Base-by-base conservation (phyloP, 345 rosid species). In the Camelina neglecta region DNA sequence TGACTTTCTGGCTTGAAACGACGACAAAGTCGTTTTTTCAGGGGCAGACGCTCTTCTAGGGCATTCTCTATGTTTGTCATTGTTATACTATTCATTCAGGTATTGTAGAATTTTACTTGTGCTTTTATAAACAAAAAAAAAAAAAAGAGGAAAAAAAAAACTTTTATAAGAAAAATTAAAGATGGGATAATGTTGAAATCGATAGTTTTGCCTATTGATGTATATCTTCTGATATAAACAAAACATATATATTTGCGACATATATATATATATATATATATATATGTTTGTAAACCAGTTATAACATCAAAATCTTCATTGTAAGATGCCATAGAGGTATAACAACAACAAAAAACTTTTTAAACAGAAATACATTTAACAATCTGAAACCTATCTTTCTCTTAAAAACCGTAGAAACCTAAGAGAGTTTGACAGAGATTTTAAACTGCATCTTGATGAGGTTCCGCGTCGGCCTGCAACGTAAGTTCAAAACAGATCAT, bases 401-500 rank as follows among this genome's bases (percentile, higher is more conserved):
- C 73, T 48, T 4, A 5, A 74, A 33, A 56, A 21, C 24, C 4
- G 33, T 47, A 44, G 16, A 15, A 23, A 35, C 16, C 2, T 13
- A 47, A 60, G 7, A 15, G 62, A 66, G 69, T 7, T 55, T 57
- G 59, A 57, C 18, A 58, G 6, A 53, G 45, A 18, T 58, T 74
- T 66, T 36, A 18, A 66, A 50, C 7, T 4, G 62, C 65, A 45
- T 70, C 66, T 70, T 55, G 73, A 59, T 0, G 61, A 55, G 59
- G 26, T 63, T 39, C 50, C 1, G n/a, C 16, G 8, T 36, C 51
- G 16, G 7, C 75, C 53, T 62, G 71, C 35, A 11, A 41, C 62
- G 0, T 38, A 66, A 58, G 57, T 57, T 58, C 26, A 47, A 50
- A 11, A 58, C 45, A 16, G 20, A 49, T 48, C 45, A 75, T 12